Evolutionary conservation across 352 stramenopile genomes (phyloP), one percentile per base, ranked within the genome.

Genomic region (Phytophthora constricta): DNA sequence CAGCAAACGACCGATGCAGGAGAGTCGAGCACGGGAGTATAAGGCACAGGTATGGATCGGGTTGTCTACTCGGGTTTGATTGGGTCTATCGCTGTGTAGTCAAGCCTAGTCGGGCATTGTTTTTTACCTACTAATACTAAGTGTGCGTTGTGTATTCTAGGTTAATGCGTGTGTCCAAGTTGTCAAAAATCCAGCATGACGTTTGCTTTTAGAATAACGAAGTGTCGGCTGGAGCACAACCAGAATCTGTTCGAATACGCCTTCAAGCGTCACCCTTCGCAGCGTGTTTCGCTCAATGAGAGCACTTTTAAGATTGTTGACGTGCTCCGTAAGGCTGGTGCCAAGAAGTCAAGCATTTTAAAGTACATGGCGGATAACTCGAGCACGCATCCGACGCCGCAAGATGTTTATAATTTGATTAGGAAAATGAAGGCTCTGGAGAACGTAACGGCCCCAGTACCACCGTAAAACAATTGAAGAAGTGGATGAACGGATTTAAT

Each of bases 81-180:
- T 19, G 37, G 22, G 28, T 22, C 34, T 25, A n/a, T n/a, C n/a
- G n/a, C n/a, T n/a, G n/a, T n/a, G n/a, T n/a, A n/a, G n/a, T n/a
- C n/a, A n/a, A n/a, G n/a, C n/a, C n/a, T n/a, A n/a, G n/a, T n/a
- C n/a, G n/a, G n/a, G n/a, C n/a, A n/a, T n/a, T n/a, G n/a, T n/a
- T n/a, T n/a, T n/a, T n/a, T n/a, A n/a, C n/a, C n/a, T n/a, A n/a
- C n/a, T n/a, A n/a, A n/a, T n/a, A n/a, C n/a, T n/a, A n/a, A n/a
- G n/a, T n/a, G n/a, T n/a, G n/a, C n/a, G n/a, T n/a, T n/a, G n/a
- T 22, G 45, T 41, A 19, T 50, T 20, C 13, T 41, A 59, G 52
- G 53, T 62, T 2, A 62, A 62, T 37, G 25, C 42, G 14, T 53
- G 54, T 34, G 54, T 61, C 5, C 39, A 45, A 20, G 9, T 46